These are phyloP conservation scores for Ascochyta viciae-villosae DNA, from an alignment of 2,329 filamentous ascomycete species.

Conservation along the genomic window DNA sequence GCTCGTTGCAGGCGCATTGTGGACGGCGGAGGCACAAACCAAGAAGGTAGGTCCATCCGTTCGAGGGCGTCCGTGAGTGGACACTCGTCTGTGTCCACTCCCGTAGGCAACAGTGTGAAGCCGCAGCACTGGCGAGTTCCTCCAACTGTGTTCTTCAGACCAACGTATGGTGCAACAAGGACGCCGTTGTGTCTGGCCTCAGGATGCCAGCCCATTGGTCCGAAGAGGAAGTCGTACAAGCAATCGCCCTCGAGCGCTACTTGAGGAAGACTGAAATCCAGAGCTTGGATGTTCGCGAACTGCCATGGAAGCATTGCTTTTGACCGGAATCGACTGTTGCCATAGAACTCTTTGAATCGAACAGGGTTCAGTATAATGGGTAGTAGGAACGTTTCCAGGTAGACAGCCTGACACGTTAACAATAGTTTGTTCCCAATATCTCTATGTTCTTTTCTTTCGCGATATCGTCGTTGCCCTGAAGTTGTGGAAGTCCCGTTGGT, in stretches of 20 bases:
- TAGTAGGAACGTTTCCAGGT: slow-evolving; percentile 28
- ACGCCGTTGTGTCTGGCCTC: slow-evolving; percentile 13
- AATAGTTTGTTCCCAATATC: slow-evolving; percentile 25
- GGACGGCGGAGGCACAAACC: not conserved
- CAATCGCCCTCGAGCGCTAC: slow-evolving; percentile 11
- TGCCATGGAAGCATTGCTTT: slow-evolving; percentile 20
- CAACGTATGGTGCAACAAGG: slow-evolving; percentile 17
- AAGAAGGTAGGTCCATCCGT: not conserved
- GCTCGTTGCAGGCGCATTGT: slow-evolving; percentile 17
- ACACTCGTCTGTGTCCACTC: not conserved
- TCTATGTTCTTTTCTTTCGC: not conserved
- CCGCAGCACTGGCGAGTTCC: slow-evolving; percentile 2
- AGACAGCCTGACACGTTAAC: slow-evolving; percentile 27
- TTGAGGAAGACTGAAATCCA: slow-evolving; percentile 28
- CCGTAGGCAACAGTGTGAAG: slow-evolving; percentile 12
- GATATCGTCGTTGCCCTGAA: not conserved
- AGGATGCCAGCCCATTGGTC: slow-evolving; percentile 6
- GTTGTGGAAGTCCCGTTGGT: not conserved
- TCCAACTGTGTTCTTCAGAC: not conserved
- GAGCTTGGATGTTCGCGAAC: slow-evolving; percentile 20
- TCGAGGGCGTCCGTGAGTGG: not conserved
- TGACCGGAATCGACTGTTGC: not conserved
- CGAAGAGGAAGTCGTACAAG: slow-evolving; percentile 8
- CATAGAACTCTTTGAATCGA: not conserved
- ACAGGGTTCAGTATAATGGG: slow-evolving; percentile 23